Percentiles rank a stretch among this genome's conserved stretches.
These are phyloP conservation scores for Boletellus sp. DNA, from an alignment of 1,284 basidiomycete genomes.

Conservation along the genomic window DNA sequence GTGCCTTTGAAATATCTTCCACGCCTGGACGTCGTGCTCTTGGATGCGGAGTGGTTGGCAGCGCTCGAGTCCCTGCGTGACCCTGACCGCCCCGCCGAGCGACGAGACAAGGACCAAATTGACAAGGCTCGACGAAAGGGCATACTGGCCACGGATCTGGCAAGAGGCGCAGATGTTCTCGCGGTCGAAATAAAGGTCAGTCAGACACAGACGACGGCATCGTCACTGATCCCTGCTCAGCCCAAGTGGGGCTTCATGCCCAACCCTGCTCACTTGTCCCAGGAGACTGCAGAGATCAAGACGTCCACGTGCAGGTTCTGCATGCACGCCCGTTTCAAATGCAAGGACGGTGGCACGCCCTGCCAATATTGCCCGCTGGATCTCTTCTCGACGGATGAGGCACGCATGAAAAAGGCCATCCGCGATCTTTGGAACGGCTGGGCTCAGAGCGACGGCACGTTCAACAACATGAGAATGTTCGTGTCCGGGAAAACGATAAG, in stretches of 20 bases:
- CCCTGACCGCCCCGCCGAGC: conserved; percentile 48
- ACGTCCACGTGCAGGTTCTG: conserved; percentile 78
- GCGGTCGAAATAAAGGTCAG: conserved; percentile 85
- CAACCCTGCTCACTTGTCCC: conserved; percentile 52
- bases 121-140: conserved; percentile 54
- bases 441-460: conserved; percentile 53
- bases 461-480: conserved; percentile 83
- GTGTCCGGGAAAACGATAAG: conserved; percentile 55
- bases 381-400: conserved; percentile 68
- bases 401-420: conserved; percentile 62
- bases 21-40: conserved; percentile 45
- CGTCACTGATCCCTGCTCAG: conserved; percentile 38
- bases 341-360: conserved; percentile 39
- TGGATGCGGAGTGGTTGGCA: conserved; percentile 63
- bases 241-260: conserved; percentile 95
- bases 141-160: conserved; percentile 72
- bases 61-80: conserved; percentile 47
- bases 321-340: conserved; percentile 71
- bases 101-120: conserved; percentile 54
- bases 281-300: conserved; percentile 58
- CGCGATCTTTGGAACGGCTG: conserved; percentile 70
- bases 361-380: conserved; percentile 81
- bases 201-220: neutral
- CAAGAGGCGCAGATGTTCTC: conserved; percentile 52
- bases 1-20: conserved; percentile 60